Evolutionary conservation across 1,284 basidiomycete species (phyloP).

Genomic region (Irpex sp.): DNA sequence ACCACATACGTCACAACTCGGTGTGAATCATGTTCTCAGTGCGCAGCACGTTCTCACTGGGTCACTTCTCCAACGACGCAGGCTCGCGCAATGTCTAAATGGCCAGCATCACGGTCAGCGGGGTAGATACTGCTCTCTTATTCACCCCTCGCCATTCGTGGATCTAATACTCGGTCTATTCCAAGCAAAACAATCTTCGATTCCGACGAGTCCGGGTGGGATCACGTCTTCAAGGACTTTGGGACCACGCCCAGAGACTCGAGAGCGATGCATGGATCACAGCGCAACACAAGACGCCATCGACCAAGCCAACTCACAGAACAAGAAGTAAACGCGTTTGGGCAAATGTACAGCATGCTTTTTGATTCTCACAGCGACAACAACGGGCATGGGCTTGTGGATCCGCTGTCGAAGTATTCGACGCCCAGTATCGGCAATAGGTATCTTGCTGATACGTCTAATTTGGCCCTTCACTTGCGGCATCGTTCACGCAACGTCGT

Average conservation of each 20-base stretch:
- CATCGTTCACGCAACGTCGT: slow-evolving; percentile 43
- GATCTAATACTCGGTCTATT: too few species aligned
- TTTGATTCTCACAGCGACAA: slow-evolving; percentile 40
- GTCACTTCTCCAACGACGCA: too few species aligned
- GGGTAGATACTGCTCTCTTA: too few species aligned
- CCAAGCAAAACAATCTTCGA: slow-evolving; percentile 22
- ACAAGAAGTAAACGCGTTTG: slow-evolving; percentile 59
- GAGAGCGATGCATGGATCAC: slow-evolving; percentile 16
- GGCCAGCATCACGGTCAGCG: too few species aligned
- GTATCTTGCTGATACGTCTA: slow-evolving; percentile 17
- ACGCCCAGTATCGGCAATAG: slow-evolving; percentile 12
- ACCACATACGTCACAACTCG: too few species aligned
- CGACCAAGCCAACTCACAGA: slow-evolving; percentile 63
- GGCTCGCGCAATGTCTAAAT: too few species aligned
- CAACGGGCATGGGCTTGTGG: too few species aligned
- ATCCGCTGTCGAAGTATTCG: too few species aligned
- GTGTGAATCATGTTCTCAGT: too few species aligned
- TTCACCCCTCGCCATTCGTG: too few species aligned
- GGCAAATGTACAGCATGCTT: slow-evolving; percentile 71
- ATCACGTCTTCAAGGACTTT: slow-evolving; percentile 46
- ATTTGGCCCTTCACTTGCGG: slow-evolving; percentile 42
- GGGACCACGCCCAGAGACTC: slow-evolving; percentile 26
- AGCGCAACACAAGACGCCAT: slow-evolving; percentile 7
- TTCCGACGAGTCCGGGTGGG: slow-evolving; percentile 45
- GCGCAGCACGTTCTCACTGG: too few species aligned